Evolutionary conservation across 1,284 basidiomycete genomes (phyloP).

Genomic region (Trametes sp.): DNA sequence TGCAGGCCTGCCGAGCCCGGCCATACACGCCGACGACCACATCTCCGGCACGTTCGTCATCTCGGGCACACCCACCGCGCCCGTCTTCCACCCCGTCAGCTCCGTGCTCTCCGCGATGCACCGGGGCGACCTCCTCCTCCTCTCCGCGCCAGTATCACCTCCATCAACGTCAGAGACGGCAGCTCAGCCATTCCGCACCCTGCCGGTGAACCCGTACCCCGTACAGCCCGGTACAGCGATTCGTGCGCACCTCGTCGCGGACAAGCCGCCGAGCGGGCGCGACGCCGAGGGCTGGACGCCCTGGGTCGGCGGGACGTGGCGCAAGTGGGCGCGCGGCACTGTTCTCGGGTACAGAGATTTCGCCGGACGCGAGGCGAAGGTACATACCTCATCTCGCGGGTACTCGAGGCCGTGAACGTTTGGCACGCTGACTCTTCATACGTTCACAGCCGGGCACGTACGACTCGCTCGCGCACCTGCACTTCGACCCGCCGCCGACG

Average conservation of each 20-base stretch:
- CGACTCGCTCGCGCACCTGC: conserved; percentile 67
- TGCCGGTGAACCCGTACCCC: conserved; percentile 77
- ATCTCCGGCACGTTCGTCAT: conserved; percentile 57
- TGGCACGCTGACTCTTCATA: neutral
- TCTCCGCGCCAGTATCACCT: conserved; percentile 45
- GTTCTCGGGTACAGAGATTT: conserved; percentile 67
- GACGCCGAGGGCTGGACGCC: conserved; percentile 55
- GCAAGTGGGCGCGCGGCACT: conserved; percentile 60
- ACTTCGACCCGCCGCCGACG: conserved; percentile 65
- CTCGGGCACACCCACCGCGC: conserved; percentile 34
- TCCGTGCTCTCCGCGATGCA: conserved; percentile 65
- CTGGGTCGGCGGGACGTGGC: conserved; percentile 60
- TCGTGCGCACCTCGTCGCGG: conserved; percentile 62
- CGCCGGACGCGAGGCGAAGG: conserved; percentile 63
- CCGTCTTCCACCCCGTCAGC: conserved; percentile 53
- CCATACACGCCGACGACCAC: conserved; percentile 27
- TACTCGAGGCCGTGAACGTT: neutral
- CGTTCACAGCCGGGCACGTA: conserved; percentile 68
- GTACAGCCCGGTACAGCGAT: conserved; percentile 57
- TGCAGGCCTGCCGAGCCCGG: conserved; percentile 27
- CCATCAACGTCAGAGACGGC: too few species aligned
- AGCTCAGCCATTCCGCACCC: conserved; percentile 48
- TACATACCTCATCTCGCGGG: conserved; percentile 39
- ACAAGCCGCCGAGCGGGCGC: conserved; percentile 42
- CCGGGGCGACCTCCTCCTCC: conserved; percentile 64